phyloP scores from a whole-genome alignment of 2,329 filamentous ascomycete species.

The Ploettnerulaceae sp. region DNA sequence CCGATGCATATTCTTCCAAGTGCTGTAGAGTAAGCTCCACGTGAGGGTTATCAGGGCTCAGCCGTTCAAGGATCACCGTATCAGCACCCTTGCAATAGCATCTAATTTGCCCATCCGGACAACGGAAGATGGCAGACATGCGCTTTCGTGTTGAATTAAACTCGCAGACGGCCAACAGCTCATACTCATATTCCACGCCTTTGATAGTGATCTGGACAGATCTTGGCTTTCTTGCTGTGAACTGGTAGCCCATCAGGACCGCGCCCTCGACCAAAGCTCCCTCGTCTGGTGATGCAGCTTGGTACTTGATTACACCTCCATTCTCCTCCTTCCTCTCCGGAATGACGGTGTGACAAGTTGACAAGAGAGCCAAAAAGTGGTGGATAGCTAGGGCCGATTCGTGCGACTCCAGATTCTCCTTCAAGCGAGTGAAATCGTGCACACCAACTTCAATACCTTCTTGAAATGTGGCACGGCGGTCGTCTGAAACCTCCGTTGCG shows the following conservation, averaged over 20 bases:
- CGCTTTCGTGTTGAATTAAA: slow-evolving; percentile 97
- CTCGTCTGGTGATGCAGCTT: slow-evolving; percentile 95
- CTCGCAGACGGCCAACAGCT: slow-evolving; percentile 93
- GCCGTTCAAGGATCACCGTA: slow-evolving; percentile 90
- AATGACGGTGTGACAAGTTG: slow-evolving; percentile 96
- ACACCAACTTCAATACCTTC: slow-evolving; percentile 71
- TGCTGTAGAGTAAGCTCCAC: slow-evolving; percentile 89
- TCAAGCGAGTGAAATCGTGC: slow-evolving; percentile 61
- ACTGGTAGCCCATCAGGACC: slow-evolving; percentile 78
- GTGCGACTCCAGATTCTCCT: slow-evolving; percentile 55
- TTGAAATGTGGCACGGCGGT: slow-evolving; percentile 72
- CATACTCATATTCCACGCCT: slow-evolving; percentile 73
- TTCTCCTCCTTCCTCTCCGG: slow-evolving; percentile 80
- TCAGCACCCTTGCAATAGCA: slow-evolving; percentile 96
- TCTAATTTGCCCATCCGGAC: slow-evolving; percentile 90
- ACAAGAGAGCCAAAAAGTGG: slow-evolving; percentile 80
- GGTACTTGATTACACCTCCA: slow-evolving; percentile 83
- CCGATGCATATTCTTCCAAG: slow-evolving; percentile 96
- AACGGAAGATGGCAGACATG: slow-evolving; percentile 97
- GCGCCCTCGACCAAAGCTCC: slow-evolving; percentile 95
- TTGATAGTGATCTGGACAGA: slow-evolving; percentile 78
- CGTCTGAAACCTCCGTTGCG: slow-evolving; percentile 85
- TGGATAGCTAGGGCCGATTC: slow-evolving; percentile 58
- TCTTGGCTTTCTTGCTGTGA: slow-evolving; percentile 83
- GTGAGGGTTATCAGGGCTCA: slow-evolving; percentile 76